These are phyloP conservation scores for Lathyrus oleraceus DNA, from an alignment of 306 rosid species.

Conservation along the genomic window DNA sequence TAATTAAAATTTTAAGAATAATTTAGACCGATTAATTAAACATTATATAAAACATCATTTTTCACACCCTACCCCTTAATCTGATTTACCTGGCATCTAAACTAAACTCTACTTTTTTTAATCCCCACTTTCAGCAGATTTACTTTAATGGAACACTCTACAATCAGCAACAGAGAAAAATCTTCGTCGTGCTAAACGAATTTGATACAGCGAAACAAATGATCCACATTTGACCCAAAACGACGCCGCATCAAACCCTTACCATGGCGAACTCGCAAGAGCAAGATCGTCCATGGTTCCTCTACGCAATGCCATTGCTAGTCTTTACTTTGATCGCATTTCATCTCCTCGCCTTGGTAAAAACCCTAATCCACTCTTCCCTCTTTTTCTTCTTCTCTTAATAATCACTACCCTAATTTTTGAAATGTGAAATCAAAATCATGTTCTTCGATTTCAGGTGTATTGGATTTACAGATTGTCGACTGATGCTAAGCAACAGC, in stretches of 20 bases:
- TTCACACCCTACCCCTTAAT: too few species aligned
- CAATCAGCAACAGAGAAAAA: neutral
- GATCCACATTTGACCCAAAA: conserved; percentile 24
- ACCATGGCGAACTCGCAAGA: conserved; percentile 58
- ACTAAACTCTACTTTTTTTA: neutral
- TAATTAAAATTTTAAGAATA: too few species aligned
- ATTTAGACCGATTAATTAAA: too few species aligned
- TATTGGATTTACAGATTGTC: conserved; percentile 93
- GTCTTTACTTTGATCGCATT: conserved; percentile 69
- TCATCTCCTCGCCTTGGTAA: conserved; percentile 83
- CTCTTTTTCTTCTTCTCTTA: neutral
- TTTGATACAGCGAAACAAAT: neutral
- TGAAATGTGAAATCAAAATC: neutral
- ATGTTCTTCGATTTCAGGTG: conserved; percentile 41
- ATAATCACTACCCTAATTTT: neutral
- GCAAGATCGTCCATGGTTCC: conserved; percentile 69
- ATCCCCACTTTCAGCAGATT: neutral
- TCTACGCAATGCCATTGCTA: conserved; percentile 54
- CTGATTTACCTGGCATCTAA: neutral
- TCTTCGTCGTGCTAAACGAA: neutral
- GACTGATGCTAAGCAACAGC: conserved; percentile 55
- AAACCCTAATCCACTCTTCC: conserved; percentile 29
- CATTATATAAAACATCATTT: too few species aligned
- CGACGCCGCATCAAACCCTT: conserved; percentile 26
- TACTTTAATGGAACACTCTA: neutral